Evolutionary conservation across 129 eudicot genomes (phyloP).

Genomic region (Dittrichia graveolens): DNA sequence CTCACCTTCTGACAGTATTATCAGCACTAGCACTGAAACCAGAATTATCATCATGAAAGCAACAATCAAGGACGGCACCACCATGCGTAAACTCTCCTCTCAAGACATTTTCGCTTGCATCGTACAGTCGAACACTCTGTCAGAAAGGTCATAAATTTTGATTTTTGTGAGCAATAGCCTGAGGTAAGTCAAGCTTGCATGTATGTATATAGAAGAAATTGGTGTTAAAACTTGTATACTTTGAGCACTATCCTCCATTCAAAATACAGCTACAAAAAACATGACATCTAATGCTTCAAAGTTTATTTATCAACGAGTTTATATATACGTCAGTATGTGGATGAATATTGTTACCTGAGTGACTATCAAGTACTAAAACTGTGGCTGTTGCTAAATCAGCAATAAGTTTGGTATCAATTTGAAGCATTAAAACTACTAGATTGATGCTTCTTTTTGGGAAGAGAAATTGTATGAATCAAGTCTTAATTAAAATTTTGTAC

Average conservation of each 20-base stretch:
- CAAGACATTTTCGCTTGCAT: conserved; percentile 77
- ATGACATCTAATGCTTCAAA: neutral
- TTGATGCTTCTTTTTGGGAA: too few relatives aligned
- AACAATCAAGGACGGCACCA: conserved; percentile 89
- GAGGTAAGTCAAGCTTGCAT: neutral
- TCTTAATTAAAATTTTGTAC: too few relatives aligned
- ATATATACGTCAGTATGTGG: too few relatives aligned
- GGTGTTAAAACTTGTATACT: conserved; percentile 5
- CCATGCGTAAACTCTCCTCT: conserved; percentile 95
- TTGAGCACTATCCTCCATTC: neutral
- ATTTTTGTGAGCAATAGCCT: neutral
- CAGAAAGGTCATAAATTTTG: neutral
- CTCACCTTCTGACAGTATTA: conserved; percentile 76
- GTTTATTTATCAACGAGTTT: neutral
- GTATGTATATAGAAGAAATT: neutral
- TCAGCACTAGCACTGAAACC: conserved; percentile 89
- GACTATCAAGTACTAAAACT: neutral
- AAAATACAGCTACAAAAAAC: neutral
- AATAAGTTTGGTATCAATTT: neutral
- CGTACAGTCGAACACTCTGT: conserved; percentile 85
- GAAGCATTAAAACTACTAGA: neutral
- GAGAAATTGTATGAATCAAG: too few relatives aligned
- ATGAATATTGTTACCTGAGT: neutral
- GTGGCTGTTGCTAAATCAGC: neutral
- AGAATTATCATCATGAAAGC: conserved; percentile 93